phyloP scores from a whole-genome alignment of 345 rosid species.

The Citrus hindsii region DNA sequence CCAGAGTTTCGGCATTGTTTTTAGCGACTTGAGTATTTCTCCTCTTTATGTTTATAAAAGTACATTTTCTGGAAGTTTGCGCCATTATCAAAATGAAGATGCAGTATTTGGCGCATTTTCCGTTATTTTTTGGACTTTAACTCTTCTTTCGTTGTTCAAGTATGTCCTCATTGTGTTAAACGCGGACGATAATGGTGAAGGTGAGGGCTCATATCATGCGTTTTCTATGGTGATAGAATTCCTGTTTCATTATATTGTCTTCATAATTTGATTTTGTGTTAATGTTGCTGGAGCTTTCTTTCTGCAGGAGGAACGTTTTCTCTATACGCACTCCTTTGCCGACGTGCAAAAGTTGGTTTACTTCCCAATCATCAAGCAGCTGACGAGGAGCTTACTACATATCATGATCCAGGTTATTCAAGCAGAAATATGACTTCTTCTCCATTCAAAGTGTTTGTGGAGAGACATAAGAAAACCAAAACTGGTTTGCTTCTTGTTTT shows the following conservation, averaged over 20 bases:
- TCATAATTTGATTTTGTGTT: slow-evolving; percentile 5
- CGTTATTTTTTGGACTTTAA: slow-evolving; percentile 83
- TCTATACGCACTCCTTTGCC: slow-evolving; percentile 76
- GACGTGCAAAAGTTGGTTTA: slow-evolving; percentile 75
- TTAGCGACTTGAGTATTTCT: slow-evolving; percentile 72
- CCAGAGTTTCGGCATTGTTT: slow-evolving; percentile 83
- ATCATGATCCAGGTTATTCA: slow-evolving; percentile 47
- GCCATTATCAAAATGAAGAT: slow-evolving; percentile 59
- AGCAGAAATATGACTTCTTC: slow-evolving; percentile 41
- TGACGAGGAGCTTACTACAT: slow-evolving; percentile 86
- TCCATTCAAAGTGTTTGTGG: slow-evolving; percentile 48
- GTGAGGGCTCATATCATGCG: slow-evolving; percentile 30
- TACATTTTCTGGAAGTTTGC: slow-evolving; percentile 67
- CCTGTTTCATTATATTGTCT: not conserved
- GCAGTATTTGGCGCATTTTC: slow-evolving; percentile 75
- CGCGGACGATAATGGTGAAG: slow-evolving; percentile 86
- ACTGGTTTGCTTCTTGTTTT: slow-evolving; percentile 69
- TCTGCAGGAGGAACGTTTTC: slow-evolving; percentile 87
- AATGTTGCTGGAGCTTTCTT: slow-evolving; percentile 12
- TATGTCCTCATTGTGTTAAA: slow-evolving; percentile 56
- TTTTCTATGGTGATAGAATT: not conserved
- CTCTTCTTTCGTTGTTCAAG: slow-evolving; percentile 72
- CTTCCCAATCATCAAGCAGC: slow-evolving; percentile 91
- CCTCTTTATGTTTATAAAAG: slow-evolving; percentile 85
- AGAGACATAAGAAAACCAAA: slow-evolving; percentile 61